These are phyloP conservation scores for Daldinia concentrica DNA, from an alignment of 495 filamentous ascomycete genomes.

Conservation along the genomic window DNA sequence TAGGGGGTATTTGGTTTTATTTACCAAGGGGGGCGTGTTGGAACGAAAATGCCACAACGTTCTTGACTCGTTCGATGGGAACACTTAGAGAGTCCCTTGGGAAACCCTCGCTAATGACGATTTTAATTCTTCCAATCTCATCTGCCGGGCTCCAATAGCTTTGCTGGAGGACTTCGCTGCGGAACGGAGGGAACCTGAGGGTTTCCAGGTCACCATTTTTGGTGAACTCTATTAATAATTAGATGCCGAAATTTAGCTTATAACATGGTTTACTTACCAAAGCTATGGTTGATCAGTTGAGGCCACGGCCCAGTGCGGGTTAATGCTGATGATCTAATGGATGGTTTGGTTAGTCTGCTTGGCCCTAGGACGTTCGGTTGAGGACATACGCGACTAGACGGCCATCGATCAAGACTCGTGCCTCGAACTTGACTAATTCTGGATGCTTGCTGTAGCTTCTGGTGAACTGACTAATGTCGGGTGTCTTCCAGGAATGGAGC, in stretches of 20 bases:
- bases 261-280: conserved; percentile 49
- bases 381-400: conserved; percentile 67
- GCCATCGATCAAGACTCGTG: conserved; percentile 77
- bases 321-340: conserved; percentile 63
- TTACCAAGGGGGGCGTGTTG: conserved; percentile 84
- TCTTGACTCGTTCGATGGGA: conserved; percentile 75
- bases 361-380: neutral
- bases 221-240: conserved; percentile 62
- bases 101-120: conserved; percentile 82
- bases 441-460: conserved; percentile 68
- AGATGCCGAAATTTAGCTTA: neutral
- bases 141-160: conserved; percentile 78
- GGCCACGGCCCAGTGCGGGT: conserved; percentile 68
- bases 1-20: conserved; percentile 34
- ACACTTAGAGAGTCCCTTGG: conserved; percentile 56
- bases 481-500: conserved; percentile 81
- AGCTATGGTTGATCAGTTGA: conserved; percentile 59
- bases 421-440: conserved; percentile 71
- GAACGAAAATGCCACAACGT: conserved; percentile 82
- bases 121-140: conserved; percentile 74
- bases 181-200: conserved; percentile 79
- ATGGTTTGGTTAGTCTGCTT: conserved; percentile 4
- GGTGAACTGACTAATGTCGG: conserved; percentile 68
- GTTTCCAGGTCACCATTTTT: conserved; percentile 68
- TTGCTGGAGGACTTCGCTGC: conserved; percentile 73